Percentiles rank a stretch among this genome's conserved stretches.
phyloP scores from a whole-genome alignment of 1,284 basidiomycete species.

The Cystobasidium sp. region DNA sequence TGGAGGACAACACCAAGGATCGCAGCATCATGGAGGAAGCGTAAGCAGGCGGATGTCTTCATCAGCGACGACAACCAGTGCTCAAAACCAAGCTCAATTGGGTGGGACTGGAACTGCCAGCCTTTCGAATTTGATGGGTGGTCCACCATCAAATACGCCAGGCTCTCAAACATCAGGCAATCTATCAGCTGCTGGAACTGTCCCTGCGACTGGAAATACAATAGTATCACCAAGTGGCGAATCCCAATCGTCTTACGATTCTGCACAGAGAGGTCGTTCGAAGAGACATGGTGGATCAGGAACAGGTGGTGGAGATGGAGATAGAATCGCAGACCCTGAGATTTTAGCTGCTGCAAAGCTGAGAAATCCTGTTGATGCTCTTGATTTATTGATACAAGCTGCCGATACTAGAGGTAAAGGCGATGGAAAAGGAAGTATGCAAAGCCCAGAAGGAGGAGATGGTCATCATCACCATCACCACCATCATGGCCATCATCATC shows the following conservation, averaged over 20 bases:
- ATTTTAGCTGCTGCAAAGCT: conserved; percentile 43
- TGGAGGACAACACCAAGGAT: neutral
- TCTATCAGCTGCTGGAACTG: neutral
- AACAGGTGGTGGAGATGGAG: neutral
- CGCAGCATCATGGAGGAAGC: neutral
- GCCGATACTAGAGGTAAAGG: conserved; percentile 43
- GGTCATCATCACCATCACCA: conserved; percentile 17
- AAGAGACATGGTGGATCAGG: conserved; percentile 22
- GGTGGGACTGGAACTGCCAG: neutral
- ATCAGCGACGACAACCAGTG: neutral
- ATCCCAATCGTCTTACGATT: conserved; percentile 13
- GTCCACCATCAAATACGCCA: conserved; percentile 5
- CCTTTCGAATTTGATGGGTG: neutral
- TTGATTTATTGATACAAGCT: conserved; percentile 43
- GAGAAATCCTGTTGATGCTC: conserved; percentile 45
- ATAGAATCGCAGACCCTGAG: conserved; percentile 26
- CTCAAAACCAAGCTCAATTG: no score
- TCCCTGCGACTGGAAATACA: neutral
- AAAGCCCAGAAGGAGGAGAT: conserved; percentile 3
- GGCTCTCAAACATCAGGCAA: conserved; percentile 3
- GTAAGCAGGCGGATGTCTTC: neutral
- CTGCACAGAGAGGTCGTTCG: neutral
- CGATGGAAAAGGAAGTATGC: conserved; percentile 13
- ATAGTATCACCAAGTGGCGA: conserved; percentile 25
- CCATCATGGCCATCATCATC: neutral